Conservation (phyloP, 2,329 filamentous ascomycete species). For the Sphaerulina vaccinii region DNA sequence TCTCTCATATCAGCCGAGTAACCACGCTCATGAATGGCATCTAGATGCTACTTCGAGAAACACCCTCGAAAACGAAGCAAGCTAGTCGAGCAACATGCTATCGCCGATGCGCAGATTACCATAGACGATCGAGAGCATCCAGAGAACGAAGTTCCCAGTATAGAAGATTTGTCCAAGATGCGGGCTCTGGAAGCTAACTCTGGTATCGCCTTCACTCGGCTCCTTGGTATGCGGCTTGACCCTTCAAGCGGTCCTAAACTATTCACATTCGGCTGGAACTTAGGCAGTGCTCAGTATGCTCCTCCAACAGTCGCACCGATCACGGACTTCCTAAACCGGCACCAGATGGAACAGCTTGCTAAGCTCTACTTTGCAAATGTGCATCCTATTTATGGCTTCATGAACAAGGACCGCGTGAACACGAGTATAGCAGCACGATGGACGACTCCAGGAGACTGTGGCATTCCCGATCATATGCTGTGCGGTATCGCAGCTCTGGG, state of each 20-base stretch:
- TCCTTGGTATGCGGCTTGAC: slow-evolving; percentile 54
- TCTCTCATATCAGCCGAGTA: slow-evolving; percentile 41
- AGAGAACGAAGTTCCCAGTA: slow-evolving; percentile 20
- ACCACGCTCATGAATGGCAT: slow-evolving; percentile 5
- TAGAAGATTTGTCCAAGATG: slow-evolving; percentile 35
- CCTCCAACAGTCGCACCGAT: slow-evolving; percentile 35
- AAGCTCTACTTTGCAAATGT: slow-evolving; percentile 55
- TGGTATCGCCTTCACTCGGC: slow-evolving; percentile 56
- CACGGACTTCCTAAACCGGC: slow-evolving; percentile 48
- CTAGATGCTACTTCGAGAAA: slow-evolving; percentile 27
- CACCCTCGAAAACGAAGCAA: slow-evolving; percentile 39
- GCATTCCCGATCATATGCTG: slow-evolving; percentile 42
- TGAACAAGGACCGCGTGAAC: slow-evolving; percentile 37
- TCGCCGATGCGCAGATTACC: slow-evolving; percentile 22
- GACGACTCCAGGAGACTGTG: slow-evolving; percentile 24
- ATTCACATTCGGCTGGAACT: slow-evolving; percentile 59
- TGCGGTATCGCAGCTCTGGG: slow-evolving; percentile 58
- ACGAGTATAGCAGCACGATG: slow-evolving; percentile 29
- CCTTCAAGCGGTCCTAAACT: slow-evolving; percentile 54
- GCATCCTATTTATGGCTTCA: slow-evolving; percentile 55
- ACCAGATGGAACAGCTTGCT: slow-evolving; percentile 50
- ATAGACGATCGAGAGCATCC: slow-evolving; percentile 19
- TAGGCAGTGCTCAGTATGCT: slow-evolving; percentile 35
- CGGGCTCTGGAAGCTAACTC: slow-evolving; percentile 57
- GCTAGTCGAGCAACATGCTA: slow-evolving; percentile 34